These are phyloP conservation scores for Akanthomyces dipterigenus DNA, from an alignment of 2,329 filamentous ascomycete genomes.

Conservation along the genomic window DNA sequence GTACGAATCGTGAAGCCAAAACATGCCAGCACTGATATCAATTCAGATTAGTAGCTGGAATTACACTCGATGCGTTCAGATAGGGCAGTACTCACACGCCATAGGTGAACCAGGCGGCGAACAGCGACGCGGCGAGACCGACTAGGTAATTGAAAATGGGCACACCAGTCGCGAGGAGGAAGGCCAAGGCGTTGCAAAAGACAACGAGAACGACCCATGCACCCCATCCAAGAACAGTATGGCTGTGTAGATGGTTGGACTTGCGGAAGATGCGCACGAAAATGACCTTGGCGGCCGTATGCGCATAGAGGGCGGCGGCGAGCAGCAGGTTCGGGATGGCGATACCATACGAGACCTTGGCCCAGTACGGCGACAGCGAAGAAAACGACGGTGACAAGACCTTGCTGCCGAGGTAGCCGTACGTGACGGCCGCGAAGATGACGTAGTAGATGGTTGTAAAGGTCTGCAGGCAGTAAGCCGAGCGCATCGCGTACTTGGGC, in stretches of 20 bases:
- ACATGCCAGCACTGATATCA: constrained; percentile 33
- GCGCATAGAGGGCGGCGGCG: constrained; percentile 41
- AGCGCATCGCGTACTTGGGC: constrained; percentile 44
- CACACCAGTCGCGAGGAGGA: constrained; percentile 38
- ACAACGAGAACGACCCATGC: constrained; percentile 41
- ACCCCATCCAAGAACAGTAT: constrained; percentile 39
- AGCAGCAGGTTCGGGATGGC: constrained; percentile 45
- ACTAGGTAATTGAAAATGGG: constrained; percentile 49
- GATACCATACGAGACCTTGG: constrained; percentile 44
- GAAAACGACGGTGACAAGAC: constrained; percentile 42
- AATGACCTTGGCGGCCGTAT: constrained; percentile 44
- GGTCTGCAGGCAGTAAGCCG: constrained; percentile 41
- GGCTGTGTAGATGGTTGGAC: constrained; percentile 38
- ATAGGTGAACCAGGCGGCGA: constrained; percentile 49
- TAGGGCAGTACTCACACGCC: constrained; percentile 27
- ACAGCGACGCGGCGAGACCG: constrained; percentile 42
- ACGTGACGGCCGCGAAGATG: constrained; percentile 43
- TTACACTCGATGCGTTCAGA: too few species aligned
- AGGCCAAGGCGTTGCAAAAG: constrained; percentile 37
- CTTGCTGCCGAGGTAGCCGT: constrained; percentile 40
- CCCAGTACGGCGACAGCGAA: constrained; percentile 37
- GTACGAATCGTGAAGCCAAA: constrained; percentile 45
- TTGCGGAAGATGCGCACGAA: constrained; percentile 43
- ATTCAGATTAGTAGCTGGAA: neutral
- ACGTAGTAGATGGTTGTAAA: constrained; percentile 45